Conservation (phyloP, 768 basidiomycete genomes). For the Boletus coccyginus region DNA sequence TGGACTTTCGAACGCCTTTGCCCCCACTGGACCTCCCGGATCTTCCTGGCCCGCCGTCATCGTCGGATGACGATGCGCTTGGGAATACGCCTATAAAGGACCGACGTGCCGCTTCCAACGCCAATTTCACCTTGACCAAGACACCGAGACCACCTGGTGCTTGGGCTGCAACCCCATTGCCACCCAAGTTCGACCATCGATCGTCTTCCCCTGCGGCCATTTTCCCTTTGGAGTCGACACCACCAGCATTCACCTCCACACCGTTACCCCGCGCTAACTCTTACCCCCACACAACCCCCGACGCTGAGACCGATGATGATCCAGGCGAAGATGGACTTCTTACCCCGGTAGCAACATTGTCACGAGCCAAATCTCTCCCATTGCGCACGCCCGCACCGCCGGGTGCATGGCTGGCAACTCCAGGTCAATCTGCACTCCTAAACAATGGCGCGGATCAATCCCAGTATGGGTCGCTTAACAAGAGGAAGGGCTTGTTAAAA, state of each 20-base stretch:
- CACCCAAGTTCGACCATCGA: slow-evolving; percentile 15
- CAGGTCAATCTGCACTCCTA: slow-evolving; percentile 33
- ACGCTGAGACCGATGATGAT: slow-evolving; percentile 17
- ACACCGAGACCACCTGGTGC: slow-evolving; percentile 48
- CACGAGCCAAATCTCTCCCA: slow-evolving; percentile 45
- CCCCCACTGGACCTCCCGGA: slow-evolving; percentile 62
- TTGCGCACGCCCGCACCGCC: slow-evolving; percentile 64
- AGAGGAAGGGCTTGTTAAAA: slow-evolving; percentile 58
- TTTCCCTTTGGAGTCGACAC: slow-evolving; percentile 26
- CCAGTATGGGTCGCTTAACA: slow-evolving; percentile 34
- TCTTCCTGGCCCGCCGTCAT: slow-evolving; percentile 64
- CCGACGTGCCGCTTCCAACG: slow-evolving; percentile 12
- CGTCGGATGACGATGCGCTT: slow-evolving; percentile 46
- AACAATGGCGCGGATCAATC: slow-evolving; percentile 23
- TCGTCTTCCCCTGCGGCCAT: slow-evolving; percentile 14
- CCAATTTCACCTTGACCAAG: slow-evolving; percentile 36
- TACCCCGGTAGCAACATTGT: slow-evolving; percentile 50
- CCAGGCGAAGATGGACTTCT: slow-evolving; percentile 24
- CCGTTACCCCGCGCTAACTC: slow-evolving; percentile 19
- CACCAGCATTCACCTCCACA: slow-evolving; percentile 25
- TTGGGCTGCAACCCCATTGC: slow-evolving; percentile 41
- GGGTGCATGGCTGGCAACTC: slow-evolving; percentile 65
- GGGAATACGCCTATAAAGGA: slow-evolving; percentile 22
- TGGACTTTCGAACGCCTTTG: slow-evolving; percentile 60
- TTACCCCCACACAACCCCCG: slow-evolving; percentile 14